Base-by-base conservation (phyloP, 495 filamentous ascomycete species). In the Lineolata rhizophorae region DNA sequence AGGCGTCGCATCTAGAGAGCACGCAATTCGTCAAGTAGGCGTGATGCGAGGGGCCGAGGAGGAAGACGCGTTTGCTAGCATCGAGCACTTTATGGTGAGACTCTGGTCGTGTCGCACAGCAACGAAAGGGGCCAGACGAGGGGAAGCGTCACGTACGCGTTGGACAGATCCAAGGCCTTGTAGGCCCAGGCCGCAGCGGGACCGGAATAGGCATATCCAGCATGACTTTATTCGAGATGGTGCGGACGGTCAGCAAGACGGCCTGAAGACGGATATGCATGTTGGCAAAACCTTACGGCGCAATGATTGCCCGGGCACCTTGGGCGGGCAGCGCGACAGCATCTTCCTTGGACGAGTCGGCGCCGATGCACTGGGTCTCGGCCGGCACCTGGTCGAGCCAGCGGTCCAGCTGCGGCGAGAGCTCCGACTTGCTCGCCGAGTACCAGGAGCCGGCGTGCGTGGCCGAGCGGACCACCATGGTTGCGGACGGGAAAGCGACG, bases 161-260 rank as follows among this genome's bases (percentile, higher is more conserved):
- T 70, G 13, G 72, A 72, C 26, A 94, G 58, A 51, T 99, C 85
- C 34, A 90, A 70, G 3, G 70, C 64, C 49, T 79, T 85, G 57
- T 99, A 99, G 27, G 87, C 87, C 67, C 81, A 92, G 29, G 83
- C 87, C 31, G 90, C 85, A 40, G 81, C 81, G 18, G 82, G 70
- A 19, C 87, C 87, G 11, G 85, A 95, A 56, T 94, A 99, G 2
- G 77, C 64, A 60, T 92, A 99, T 18, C 87, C 90, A 34, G 90
- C 87, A 51, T 99, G 87, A 37, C 87, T 95, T 38, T 15, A 35
- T 29, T 15, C 8, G 46, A 39, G 17, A 31, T 10, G 34, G 15
- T 22, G 15, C 24, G 27, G 5, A 2, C 0, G 14, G 13, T 14
- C 24, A 37, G 18, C 13, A 28, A 29, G 35, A 20, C 32, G 27